Base-by-base conservation (phyloP, 148 eudicot species). In the Persicaria maculosa region DNA sequence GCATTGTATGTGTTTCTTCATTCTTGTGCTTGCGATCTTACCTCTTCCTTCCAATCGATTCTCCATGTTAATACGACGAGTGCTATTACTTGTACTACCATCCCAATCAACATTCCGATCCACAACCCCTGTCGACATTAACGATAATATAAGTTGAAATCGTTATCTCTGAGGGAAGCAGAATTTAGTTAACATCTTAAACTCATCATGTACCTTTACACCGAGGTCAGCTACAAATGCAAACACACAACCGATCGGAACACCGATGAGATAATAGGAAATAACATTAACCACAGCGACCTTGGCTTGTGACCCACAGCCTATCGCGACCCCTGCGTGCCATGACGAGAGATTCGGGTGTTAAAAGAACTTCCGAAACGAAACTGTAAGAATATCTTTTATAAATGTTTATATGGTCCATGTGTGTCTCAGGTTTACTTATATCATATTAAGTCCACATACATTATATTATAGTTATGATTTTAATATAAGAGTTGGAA, bases 311-410 rank as follows among this genome's bases (percentile, higher is more conserved):
- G 78, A 52, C 11, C 87, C 87, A 0, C 76, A 68, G 45, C 87
- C 87, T 7, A 84, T 61, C 1, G 87, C 87, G 79, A 84, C 87
- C 71, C 87, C 87, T 84, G 74, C 55, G 25, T 43, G 3, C 70
- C 47, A 47, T 36, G 12, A 17, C 11, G 16, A 46, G 19, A 19
- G 25, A 7, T 1, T 31, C 1, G 40, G 3, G 40, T 31, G 40
- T 31, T 31, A 31, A 31, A 31, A 31, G 40, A 2, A 31, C 2
- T 31, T 31, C 40, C 40, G 40, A 31, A 31, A 31, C 1, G 3
- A 4, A 72, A 10, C n/a, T 22, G 25, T 22, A 22, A 22, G 25
- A 22, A 22, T 22, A 22, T 22, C 25, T 22, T 22, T 1, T 22
- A 22, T 22, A 22, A 22, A 22, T 22, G 25, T 22, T 22, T 22